A percentile compares a stretch with the other conserved stretches of the same genome.
Evolutionary conservation across 2,329 filamentous ascomycete genomes (phyloP).

Genomic region (Cryphonectria naterciae): DNA sequence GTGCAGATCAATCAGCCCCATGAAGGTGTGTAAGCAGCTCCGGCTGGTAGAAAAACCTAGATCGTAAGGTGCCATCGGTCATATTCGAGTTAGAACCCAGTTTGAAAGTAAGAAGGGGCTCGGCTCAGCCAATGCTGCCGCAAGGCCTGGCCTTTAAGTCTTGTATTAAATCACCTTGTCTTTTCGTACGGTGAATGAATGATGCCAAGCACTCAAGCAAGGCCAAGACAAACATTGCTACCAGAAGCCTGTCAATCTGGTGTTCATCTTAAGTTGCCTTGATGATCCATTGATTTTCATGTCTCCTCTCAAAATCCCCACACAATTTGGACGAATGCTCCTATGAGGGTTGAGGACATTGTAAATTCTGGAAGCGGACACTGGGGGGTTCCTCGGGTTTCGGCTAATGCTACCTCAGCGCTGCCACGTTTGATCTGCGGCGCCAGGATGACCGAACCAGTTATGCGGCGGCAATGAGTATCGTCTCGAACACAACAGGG

Average conservation of each 20-base stretch:
- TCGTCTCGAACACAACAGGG: not conserved
- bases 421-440: slow-evolving; percentile 26
- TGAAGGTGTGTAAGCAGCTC: not conserved
- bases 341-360: not conserved
- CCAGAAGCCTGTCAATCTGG: too few relatives aligned
- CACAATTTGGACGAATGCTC: slow-evolving; percentile 14
- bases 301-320: not conserved
- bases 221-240: not conserved
- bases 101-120: not conserved
- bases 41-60: not conserved
- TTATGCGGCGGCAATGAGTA: not conserved
- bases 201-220: not conserved
- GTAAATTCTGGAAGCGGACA: not conserved
- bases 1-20: slow-evolving; percentile 2
- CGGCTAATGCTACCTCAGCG: not conserved
- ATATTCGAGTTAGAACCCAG: not conserved
- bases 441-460: slow-evolving; percentile 18
- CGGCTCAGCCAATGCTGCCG: not conserved
- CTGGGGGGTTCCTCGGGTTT: not conserved
- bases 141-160: not conserved
- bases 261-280: not conserved
- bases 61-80: not conserved
- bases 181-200: not conserved
- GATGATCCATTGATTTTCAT: not conserved
- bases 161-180: not conserved